Evolutionary conservation across 257 asterid species (phyloP).

Genomic region (Knoxia roxburghii): DNA sequence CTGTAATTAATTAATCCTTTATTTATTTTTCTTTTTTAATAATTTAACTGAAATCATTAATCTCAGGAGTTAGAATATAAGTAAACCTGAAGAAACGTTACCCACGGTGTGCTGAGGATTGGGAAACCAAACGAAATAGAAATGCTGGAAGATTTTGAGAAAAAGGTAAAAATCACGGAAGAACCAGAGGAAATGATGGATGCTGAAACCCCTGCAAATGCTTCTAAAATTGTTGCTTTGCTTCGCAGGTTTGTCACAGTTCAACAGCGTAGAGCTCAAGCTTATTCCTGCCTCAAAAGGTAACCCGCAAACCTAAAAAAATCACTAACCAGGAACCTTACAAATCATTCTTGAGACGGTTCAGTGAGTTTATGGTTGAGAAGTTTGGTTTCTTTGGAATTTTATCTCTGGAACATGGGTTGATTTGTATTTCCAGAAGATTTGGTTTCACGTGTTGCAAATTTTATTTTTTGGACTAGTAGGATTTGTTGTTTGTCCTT

Average conservation of each 20-base stretch:
- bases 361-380: background rate
- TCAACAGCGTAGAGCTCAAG: constrained; percentile 85
- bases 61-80: too few species aligned
- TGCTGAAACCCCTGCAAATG: background rate
- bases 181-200: constrained; percentile 19
- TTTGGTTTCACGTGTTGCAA: background rate
- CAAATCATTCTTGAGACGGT: background rate
- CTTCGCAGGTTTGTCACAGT: constrained; percentile 68
- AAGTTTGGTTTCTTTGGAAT: background rate
- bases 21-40: too few species aligned
- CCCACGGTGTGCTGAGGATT: too few species aligned
- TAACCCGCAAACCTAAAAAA: constrained; percentile 15
- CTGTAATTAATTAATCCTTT: too few species aligned
- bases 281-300: constrained; percentile 86
- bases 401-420: background rate
- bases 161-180: constrained; percentile 51
- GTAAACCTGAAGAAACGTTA: background rate
- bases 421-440: background rate
- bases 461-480: too few species aligned
- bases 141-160: constrained; percentile 57
- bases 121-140: background rate
- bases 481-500: background rate
- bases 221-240: constrained; percentile 30
- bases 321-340: too few species aligned
- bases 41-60: too few species aligned